These are phyloP conservation scores for Psilocybe mexicana DNA, from an alignment of 1,284 basidiomycete species.

Conservation along the genomic window DNA sequence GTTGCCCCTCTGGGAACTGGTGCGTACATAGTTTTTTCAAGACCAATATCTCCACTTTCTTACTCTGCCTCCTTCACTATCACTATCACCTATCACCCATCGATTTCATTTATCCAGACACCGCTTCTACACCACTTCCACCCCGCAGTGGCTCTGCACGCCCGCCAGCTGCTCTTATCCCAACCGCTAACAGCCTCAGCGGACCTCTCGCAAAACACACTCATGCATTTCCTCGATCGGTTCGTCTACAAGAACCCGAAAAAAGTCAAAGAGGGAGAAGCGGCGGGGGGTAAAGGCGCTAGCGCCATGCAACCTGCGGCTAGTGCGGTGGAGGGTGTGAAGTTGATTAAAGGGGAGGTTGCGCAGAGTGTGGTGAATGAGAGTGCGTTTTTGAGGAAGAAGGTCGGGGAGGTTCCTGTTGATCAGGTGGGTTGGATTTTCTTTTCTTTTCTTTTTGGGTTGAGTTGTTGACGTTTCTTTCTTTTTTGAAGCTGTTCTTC, in stretches of 20 bases:
- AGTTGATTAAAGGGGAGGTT: constrained; percentile 70
- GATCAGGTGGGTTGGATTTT: constrained; percentile 67
- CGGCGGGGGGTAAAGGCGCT: constrained; percentile 63
- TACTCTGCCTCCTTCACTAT: not conserved
- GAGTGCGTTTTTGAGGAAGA: constrained; percentile 75
- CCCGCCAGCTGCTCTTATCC: constrained; percentile 75
- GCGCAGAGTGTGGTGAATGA: constrained; percentile 68
- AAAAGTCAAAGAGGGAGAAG: constrained; percentile 46
- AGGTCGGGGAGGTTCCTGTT: constrained; percentile 77
- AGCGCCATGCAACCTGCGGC: constrained; percentile 97
- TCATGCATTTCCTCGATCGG: constrained; percentile 88
- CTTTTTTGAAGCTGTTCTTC: constrained; percentile 58
- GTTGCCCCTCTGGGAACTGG: constrained; percentile 89
- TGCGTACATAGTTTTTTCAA: too few species aligned
- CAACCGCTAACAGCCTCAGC: constrained; percentile 78
- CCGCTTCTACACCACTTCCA: constrained; percentile 89
- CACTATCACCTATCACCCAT: not conserved
- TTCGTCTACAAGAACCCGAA: constrained; percentile 96
- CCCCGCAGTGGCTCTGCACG: constrained; percentile 87
- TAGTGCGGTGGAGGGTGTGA: constrained; percentile 64
- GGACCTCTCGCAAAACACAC: constrained; percentile 91
- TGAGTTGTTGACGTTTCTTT: constrained; percentile 1
- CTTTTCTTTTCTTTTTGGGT: not conserved
- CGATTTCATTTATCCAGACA: constrained; percentile 42
- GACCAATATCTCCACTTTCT: too few species aligned